Evolutionary conservation across 2,329 filamentous ascomycete species (phyloP).

Genomic region (Aspergillus amoenus): DNA sequence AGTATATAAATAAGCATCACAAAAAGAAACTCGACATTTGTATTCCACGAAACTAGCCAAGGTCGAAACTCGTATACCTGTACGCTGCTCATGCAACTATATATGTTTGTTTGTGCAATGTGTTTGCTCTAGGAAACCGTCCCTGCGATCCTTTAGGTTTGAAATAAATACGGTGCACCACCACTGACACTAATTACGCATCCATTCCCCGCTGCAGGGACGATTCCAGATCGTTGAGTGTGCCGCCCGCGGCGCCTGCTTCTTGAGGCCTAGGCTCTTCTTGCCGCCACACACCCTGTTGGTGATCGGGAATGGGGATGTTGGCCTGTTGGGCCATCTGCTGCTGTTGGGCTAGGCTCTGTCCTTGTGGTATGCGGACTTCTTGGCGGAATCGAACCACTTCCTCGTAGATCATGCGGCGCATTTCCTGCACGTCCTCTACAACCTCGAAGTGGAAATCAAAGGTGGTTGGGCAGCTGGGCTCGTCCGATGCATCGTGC

Average conservation of each 20-base stretch:
- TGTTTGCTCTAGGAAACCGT: slow-evolving; percentile 11
- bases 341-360: slow-evolving; percentile 39
- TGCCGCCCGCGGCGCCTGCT: slow-evolving; percentile 42
- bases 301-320: slow-evolving; percentile 63
- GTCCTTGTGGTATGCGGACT: slow-evolving; percentile 53
- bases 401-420: slow-evolving; percentile 95
- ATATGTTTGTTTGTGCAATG: slow-evolving; percentile 1
- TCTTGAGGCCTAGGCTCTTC: slow-evolving; percentile 65
- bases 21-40: slow-evolving; percentile 2
- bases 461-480: slow-evolving; percentile 87
- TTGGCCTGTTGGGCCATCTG: slow-evolving; percentile 46
- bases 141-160: slow-evolving; percentile 7
- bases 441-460: slow-evolving; percentile 99
- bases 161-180: neutral
- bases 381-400: slow-evolving; percentile 77
- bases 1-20: neutral
- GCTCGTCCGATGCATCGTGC: slow-evolving; percentile 97
- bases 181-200: slow-evolving; percentile 31
- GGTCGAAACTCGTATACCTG: neutral
- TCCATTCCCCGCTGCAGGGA: slow-evolving; percentile 60
- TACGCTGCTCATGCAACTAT: slow-evolving; percentile 13
- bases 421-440: slow-evolving; percentile 92
- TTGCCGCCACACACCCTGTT: slow-evolving; percentile 54
- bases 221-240: slow-evolving; percentile 47
- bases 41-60: neutral